Percentiles rank a stretch among this genome's conserved stretches.
phyloP scores from a whole-genome alignment of 441 rosid species.

The Manihot esculenta region DNA sequence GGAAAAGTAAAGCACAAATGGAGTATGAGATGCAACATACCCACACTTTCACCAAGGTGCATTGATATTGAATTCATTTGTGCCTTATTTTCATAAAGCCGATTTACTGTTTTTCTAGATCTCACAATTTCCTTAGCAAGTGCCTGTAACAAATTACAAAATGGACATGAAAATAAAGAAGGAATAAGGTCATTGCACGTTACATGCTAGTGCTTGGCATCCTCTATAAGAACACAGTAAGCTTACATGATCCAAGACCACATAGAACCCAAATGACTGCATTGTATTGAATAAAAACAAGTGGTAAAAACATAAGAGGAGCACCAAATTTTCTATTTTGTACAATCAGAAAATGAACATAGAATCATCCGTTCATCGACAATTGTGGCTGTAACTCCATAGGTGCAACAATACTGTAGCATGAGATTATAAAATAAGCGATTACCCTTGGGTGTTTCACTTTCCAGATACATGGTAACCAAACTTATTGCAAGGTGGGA shows the following conservation, averaged over 20 bases:
- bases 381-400: background rate
- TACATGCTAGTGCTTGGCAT: background rate
- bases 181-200: background rate
- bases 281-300: background rate
- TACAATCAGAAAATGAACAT: background rate
- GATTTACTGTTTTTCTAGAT: conserved; percentile 79
- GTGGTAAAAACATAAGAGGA: background rate
- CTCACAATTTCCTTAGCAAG: conserved; percentile 86
- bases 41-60: conserved; percentile 98
- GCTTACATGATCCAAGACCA: background rate
- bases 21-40: conserved; percentile 43
- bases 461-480: background rate
- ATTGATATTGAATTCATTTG: conserved; percentile 93
- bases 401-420: background rate
- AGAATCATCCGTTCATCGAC: background rate
- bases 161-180: background rate
- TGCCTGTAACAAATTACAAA: conserved; percentile 43
- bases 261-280: background rate
- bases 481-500: background rate
- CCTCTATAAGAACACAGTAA: too few species aligned
- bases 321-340: background rate
- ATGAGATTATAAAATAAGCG: background rate
- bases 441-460: background rate
- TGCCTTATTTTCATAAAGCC: conserved; percentile 83
- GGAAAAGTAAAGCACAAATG: conserved; percentile 3